Evolutionary conservation across 805 yeast species (phyloP), one percentile per base, ranked within the genome.

Genomic region (Candida argentea): DNA sequence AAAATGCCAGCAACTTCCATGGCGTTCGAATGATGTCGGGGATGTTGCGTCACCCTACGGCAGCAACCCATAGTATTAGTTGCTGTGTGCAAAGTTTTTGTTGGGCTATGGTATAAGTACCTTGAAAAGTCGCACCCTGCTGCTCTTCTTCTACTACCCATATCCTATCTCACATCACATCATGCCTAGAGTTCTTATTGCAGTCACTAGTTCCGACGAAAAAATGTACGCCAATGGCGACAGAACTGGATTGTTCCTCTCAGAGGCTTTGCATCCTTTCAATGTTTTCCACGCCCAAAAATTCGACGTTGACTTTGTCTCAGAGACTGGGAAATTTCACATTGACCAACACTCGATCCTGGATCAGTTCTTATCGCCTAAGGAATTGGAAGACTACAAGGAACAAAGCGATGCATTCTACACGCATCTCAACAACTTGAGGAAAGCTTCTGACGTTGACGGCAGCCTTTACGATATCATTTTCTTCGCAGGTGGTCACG

Each of bases 401-500:
- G 61, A 72, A 33, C 24, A 34, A 14, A 30, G 46, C 17, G 55
- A 69, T 7, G 62, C 48, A 3, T 62, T 67, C 46, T 52, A 51
- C 39, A 37, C 48, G 24, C 60, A 52, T 11, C 36, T 73, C 17
- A 43, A 48, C 17, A 40, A 49, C 10, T 44, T 67, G 40, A 67
- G 67, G 51, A 63, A 59, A 35, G 66, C 76, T 5, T 38, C 61
- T 10, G 75, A 68, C 16, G 48, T 73, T 26, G 47, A 67, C 29
- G 48, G 76, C 8, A 72, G 71, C 21, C 30, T 33, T 1, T 76
- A 61, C 48, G 61, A 60, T 25, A 59, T 73, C 34, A 64, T 75
- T 46, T 74, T 57, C 39, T 80, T 77, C 22, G 66, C 79, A 27
- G 84, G 73, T 28, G 84, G 85, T 21, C 84, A 77, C 42, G 84